phyloP scores from a whole-genome alignment of 2,329 filamentous ascomycete species.

The Fusarium sp. region DNA sequence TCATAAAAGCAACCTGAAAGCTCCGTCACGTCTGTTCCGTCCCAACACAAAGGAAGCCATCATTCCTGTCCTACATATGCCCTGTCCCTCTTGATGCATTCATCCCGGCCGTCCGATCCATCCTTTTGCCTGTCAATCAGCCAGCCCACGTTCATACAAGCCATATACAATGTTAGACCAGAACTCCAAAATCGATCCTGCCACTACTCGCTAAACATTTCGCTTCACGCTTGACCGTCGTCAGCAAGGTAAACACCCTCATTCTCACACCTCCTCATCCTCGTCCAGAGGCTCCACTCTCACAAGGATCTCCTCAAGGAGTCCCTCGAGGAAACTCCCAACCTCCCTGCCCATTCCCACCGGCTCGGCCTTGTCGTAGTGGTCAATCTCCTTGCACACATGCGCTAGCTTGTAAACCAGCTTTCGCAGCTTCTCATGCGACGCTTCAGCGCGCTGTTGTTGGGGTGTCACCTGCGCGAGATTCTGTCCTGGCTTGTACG shows the following conservation, averaged over 20 bases:
- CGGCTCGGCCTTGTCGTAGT: conserved; percentile 86
- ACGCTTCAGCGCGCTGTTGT: conserved; percentile 77
- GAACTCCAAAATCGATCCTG: conserved; percentile 32
- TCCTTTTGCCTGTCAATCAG: conserved; percentile 27
- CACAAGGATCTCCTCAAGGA: conserved; percentile 94
- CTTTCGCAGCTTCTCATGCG: conserved; percentile 86
- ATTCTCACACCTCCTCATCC: conserved; percentile 61
- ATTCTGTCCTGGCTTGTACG: conserved; percentile 59
- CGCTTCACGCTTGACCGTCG: neutral
- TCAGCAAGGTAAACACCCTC: neutral
- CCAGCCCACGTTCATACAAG: conserved; percentile 23
- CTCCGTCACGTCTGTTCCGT: neutral
- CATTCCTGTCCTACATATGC: conserved; percentile 20
- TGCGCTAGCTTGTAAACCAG: conserved; percentile 87
- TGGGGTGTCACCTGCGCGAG: conserved; percentile 68
- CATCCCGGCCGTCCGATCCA: conserved; percentile 10
- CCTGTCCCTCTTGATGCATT: conserved; percentile 19
- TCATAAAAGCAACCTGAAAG: conserved; percentile 11
- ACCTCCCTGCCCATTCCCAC: conserved; percentile 96
- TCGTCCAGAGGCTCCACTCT: conserved; percentile 91
- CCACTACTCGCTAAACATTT: conserved; percentile 13
- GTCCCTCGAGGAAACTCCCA: conserved; percentile 88
- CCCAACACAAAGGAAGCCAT: conserved; percentile 13
- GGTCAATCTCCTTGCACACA: conserved; percentile 91
- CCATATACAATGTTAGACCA: conserved; percentile 38